Conservation (phyloP, 257 asterid genomes). For the Datura wrightii region DNA sequence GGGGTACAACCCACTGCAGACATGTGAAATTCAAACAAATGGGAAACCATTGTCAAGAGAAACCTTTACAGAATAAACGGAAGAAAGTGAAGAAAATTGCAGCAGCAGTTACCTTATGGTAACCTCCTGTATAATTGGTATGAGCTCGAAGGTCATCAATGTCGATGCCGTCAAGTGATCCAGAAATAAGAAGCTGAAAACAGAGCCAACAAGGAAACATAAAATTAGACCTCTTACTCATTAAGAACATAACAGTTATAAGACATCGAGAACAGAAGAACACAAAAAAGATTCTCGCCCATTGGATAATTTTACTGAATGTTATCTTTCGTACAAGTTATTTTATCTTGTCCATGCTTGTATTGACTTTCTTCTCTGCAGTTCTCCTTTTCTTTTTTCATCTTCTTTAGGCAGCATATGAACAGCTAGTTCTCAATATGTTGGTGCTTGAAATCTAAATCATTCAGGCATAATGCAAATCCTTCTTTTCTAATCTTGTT, state of each 20-base stretch:
- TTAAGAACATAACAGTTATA: slow-evolving; percentile 20
- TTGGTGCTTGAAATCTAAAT: slow-evolving; percentile 1
- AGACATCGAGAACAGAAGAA: slow-evolving; percentile 1
- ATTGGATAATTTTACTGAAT: slow-evolving; percentile 19
- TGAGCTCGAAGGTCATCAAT: slow-evolving; percentile 82
- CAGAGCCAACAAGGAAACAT: slow-evolving; percentile 28
- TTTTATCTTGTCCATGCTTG: slow-evolving; percentile 9
- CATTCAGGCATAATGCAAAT: not conserved
- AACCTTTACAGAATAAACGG: not conserved
- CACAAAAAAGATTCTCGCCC: not conserved
- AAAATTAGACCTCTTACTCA: slow-evolving; percentile 4
- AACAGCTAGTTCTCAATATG: slow-evolving; percentile 16
- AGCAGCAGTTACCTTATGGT: slow-evolving; percentile 62
- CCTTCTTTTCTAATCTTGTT: slow-evolving; percentile 7
- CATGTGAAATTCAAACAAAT: slow-evolving; percentile 5
- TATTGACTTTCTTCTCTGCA: not conserved
- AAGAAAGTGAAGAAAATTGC: not conserved
- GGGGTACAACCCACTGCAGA: slow-evolving; percentile 6
- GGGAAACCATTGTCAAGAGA: slow-evolving; percentile 14
- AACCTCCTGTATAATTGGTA: slow-evolving; percentile 90
- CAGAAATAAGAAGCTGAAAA: slow-evolving; percentile 89
- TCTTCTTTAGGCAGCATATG: slow-evolving; percentile 6
- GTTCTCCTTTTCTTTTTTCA: not conserved
- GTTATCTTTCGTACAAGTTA: not conserved
- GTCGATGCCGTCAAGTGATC: slow-evolving; percentile 89